Evolutionary conservation across 2,329 filamentous ascomycete species (phyloP).

Genomic region (Aspergillus brunneoviolaceus): DNA sequence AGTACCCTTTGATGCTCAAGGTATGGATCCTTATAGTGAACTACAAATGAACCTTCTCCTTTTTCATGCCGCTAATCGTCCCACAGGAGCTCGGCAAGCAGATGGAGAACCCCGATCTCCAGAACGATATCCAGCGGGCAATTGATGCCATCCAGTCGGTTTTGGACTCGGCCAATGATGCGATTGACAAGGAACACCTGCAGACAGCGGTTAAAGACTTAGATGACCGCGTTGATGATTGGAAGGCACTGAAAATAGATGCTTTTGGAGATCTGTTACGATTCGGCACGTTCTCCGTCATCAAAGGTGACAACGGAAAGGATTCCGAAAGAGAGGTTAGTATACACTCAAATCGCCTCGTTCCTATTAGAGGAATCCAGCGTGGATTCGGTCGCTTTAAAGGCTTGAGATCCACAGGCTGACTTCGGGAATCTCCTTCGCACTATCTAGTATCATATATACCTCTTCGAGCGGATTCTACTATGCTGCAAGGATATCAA

Average conservation of each 20-base stretch:
- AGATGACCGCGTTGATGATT: conserved; percentile 82
- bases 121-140: conserved; percentile 70
- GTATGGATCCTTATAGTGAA: conserved; percentile 47
- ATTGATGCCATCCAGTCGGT: conserved; percentile 81
- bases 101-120: conserved; percentile 68
- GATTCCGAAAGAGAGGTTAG: conserved; percentile 87
- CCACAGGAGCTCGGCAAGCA: conserved; percentile 80
- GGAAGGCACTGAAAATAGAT: conserved; percentile 89
- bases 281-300: conserved; percentile 85
- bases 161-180: conserved; percentile 81
- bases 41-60: neutral
- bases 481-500: conserved; percentile 96
- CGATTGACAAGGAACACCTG: conserved; percentile 83
- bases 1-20: conserved; percentile 87
- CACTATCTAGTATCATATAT: conserved; percentile 79
- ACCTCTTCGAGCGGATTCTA: conserved; percentile 91
- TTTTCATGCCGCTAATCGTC: conserved; percentile 1
- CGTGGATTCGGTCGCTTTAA: neutral
- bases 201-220: conserved; percentile 82
- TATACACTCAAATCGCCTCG: conserved; percentile 13
- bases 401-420: conserved; percentile 19
- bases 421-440: neutral
- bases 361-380: neutral
- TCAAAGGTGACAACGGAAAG: conserved; percentile 73
- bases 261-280: conserved; percentile 87